phyloP scores from a whole-genome alignment of 371 early-diverging fungal genomes.

The Mycotypha africana region DNA sequence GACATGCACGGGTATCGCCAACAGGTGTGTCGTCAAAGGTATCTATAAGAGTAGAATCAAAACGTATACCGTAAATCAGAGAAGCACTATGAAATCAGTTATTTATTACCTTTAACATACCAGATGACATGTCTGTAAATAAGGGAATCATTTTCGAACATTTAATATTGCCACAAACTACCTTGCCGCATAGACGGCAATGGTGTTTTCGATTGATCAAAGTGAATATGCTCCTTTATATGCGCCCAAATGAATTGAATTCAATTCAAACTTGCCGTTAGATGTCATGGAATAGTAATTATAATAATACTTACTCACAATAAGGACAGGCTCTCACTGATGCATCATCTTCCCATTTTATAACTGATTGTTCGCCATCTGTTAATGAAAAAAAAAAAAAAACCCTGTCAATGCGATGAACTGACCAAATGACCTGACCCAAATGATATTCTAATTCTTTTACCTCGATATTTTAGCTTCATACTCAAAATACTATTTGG shows the following conservation, averaged over 20 bases:
- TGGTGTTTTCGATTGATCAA: constrained; percentile 69
- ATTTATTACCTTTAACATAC: too few species aligned
- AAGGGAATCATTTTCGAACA: constrained; percentile 61
- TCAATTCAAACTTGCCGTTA: not conserved
- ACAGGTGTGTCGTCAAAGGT: constrained; percentile 47
- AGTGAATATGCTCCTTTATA: constrained; percentile 33
- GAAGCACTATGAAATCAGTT: not conserved
- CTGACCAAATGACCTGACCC: too few species aligned
- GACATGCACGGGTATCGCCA: constrained; percentile 60
- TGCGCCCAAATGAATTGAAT: not conserved
- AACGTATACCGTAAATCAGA: not conserved
- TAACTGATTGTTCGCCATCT: constrained; percentile 60
- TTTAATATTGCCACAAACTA: constrained; percentile 56
- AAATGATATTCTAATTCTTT: not conserved
- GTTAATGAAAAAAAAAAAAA: not conserved
- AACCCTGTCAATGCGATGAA: too few species aligned
- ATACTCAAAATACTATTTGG: constrained; percentile 39
- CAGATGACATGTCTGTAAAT: constrained; percentile 48
- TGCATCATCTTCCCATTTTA: constrained; percentile 63
- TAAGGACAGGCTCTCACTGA: constrained; percentile 46
- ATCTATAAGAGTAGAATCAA: constrained; percentile 13
- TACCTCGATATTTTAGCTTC: constrained; percentile 46
- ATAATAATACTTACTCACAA: constrained; percentile 40
- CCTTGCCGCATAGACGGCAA: constrained; percentile 74
- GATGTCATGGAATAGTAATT: not conserved